Evolutionary conservation across 768 basidiomycete genomes (phyloP), one percentile per base, ranked within the genome.

Genomic region (Trametes meyenii): DNA sequence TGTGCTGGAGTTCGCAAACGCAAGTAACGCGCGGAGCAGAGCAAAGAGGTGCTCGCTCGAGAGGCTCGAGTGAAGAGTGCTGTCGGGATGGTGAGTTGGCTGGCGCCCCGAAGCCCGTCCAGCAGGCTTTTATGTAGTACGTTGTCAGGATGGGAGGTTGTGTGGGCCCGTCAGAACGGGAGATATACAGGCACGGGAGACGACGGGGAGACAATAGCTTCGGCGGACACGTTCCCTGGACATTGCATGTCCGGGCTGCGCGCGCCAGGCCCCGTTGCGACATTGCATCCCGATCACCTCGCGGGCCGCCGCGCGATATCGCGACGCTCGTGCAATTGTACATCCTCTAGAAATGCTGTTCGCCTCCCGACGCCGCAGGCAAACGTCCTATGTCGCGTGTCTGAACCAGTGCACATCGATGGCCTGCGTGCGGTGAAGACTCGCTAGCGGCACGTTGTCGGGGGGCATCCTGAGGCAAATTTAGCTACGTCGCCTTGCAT

Each of bases 131-230:
- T 61, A 61, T 61, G 54, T 61, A 55, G 60, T 43, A 21, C 43
- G 46, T 17, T 14, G 46, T 54, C 21, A 29, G 40, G 36, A 49
- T 44, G 36, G 50, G 51, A 48, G 17, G 43, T 42, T 17, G 23
- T 39, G 26, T 42, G 29, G 29, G 24, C 46, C 60, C 55, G 60
- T 42, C 52, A 55, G 24, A 29, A 50, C 61, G 55, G 43, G 43
- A 36, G 16, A 21, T 45, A 29, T 38, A 40, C 49, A 57, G 55
- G 61, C 61, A 62, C 61, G n/a, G 49, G 49, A 56, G 35, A 38
- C 61, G 55, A 56, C 55, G 23, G 23, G 10, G 23, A 50, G 61
- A 62, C 61, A 62, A 62, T 62, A 57, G 55, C 35, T 44, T 21
- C 49, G 54, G 16, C 36, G 19, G 42, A 14, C 60, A 44, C 48